Evolutionary conservation across 1,284 basidiomycete species (phyloP).

Genomic region (Melampsora larici-populina): DNA sequence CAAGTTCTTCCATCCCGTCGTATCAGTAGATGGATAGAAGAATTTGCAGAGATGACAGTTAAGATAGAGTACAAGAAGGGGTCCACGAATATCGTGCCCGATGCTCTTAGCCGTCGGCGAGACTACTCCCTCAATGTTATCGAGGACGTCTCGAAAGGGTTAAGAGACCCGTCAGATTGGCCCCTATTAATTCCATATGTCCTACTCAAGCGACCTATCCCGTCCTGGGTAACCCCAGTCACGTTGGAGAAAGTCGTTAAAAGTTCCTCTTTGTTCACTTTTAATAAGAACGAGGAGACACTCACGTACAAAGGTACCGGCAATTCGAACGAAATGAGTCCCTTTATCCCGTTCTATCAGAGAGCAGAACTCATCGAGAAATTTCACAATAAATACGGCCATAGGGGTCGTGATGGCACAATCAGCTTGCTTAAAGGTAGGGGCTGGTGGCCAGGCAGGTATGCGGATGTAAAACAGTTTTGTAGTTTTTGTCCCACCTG

Average conservation of each 20-base stretch:
- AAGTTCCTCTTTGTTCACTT: not conserved
- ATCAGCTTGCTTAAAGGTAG: not conserved
- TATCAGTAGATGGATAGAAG: slow-evolving; percentile 56
- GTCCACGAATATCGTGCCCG: slow-evolving; percentile 55
- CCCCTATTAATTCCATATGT: not conserved
- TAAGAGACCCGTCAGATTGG: not conserved
- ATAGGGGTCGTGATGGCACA: not conserved
- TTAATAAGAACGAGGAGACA: not conserved
- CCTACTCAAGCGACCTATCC: not conserved
- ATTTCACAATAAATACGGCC: not conserved
- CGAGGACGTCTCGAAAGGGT: not conserved
- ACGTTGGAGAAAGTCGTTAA: not conserved
- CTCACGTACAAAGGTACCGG: not conserved
- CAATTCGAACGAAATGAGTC: not conserved
- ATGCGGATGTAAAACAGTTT: not conserved
- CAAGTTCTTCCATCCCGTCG: slow-evolving; percentile 54
- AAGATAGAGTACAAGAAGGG: slow-evolving; percentile 54
- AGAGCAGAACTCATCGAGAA: not conserved
- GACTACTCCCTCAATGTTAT: not conserved
- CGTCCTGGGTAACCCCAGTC: not conserved
- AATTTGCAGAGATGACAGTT: slow-evolving; percentile 52
- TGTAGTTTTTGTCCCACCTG: not conserved
- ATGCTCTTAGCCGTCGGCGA: slow-evolving; percentile 54
- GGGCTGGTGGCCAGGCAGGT: not conserved
- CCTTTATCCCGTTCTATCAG: not conserved